These are phyloP conservation scores for Aspergillus sp. DNA, from an alignment of 2,329 filamentous ascomycete genomes.

Conservation along the genomic window DNA sequence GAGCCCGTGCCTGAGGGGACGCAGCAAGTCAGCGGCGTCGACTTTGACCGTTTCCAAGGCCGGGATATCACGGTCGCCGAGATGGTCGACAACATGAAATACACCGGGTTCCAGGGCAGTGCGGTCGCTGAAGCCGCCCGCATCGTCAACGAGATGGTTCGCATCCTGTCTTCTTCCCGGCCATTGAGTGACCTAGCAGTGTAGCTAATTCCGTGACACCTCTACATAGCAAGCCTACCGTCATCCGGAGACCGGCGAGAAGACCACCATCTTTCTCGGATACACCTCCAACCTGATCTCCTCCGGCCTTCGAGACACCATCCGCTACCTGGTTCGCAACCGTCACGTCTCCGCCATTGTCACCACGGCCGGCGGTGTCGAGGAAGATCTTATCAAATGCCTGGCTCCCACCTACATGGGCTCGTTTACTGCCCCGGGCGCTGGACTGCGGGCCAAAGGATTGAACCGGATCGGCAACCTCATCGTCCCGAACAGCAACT, in stretches of 20 bases:
- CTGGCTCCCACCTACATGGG: conserved; percentile 91
- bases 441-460: conserved; percentile 76
- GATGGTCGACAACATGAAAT: conserved; percentile 75
- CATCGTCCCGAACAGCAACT: conserved; percentile 93
- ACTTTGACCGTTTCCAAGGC: conserved; percentile 77
- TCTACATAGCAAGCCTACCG: conserved; percentile 69
- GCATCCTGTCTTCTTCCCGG: not conserved
- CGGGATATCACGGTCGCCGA: conserved; percentile 81
- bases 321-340: conserved; percentile 92
- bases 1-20: conserved; percentile 69
- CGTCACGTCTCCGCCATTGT: conserved; percentile 90
- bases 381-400: conserved; percentile 99
- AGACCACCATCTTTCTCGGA: conserved; percentile 92
- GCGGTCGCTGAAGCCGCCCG: conserved; percentile 82
- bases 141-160: conserved; percentile 95
- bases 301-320: conserved; percentile 84
- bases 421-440: conserved; percentile 75
- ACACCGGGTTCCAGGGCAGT: conserved; percentile 83
- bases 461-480: conserved; percentile 96
- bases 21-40: conserved; percentile 83
- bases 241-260: conserved; percentile 74
- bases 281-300: conserved; percentile 98
- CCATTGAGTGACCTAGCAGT: not conserved
- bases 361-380: conserved; percentile 90
- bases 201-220: not conserved